phyloP scores from a whole-genome alignment of 495 filamentous ascomycete genomes.

The Cenococcum geophilum region DNA sequence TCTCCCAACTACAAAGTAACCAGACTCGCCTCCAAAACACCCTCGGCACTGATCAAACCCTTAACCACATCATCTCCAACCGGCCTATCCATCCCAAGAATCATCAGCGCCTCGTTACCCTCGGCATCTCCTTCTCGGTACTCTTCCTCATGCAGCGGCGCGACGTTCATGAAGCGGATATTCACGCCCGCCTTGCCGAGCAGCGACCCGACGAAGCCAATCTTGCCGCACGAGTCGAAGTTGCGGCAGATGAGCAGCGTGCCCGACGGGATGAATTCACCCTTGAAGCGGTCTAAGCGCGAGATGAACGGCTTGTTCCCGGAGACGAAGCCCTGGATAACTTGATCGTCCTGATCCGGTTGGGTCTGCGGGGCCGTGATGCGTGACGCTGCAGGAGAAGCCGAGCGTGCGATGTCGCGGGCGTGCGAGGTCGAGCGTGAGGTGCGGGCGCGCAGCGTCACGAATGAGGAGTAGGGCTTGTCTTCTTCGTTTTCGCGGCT shows the following conservation, averaged over 20 bases:
- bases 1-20: constrained; percentile 38
- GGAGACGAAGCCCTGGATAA: constrained; percentile 61
- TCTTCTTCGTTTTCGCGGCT: constrained; percentile 45
- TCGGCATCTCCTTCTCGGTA: constrained; percentile 22
- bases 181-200: constrained; percentile 61
- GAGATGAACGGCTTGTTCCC: constrained; percentile 56
- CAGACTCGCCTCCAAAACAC: constrained; percentile 58
- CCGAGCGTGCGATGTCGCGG: constrained; percentile 34
- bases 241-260: constrained; percentile 62
- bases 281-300: constrained; percentile 57
- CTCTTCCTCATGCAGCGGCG: constrained; percentile 39
- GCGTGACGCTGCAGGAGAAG: constrained; percentile 24
- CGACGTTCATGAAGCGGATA: constrained; percentile 66
- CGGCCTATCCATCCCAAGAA: constrained; percentile 56
- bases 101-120: constrained; percentile 63
- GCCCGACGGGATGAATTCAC: constrained; percentile 58
- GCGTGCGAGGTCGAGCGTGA: constrained; percentile 37
- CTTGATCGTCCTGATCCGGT: constrained; percentile 40
- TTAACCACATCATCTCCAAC: constrained; percentile 51
- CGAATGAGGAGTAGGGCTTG: constrained; percentile 52
- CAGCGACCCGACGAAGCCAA: constrained; percentile 59
- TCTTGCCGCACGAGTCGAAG: constrained; percentile 66
- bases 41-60: constrained; percentile 49
- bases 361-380: constrained; percentile 27
- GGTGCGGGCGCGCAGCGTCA: constrained; percentile 50